Conservation (phyloP, 495 filamentous ascomycete species). For the Darksidea phi region DNA sequence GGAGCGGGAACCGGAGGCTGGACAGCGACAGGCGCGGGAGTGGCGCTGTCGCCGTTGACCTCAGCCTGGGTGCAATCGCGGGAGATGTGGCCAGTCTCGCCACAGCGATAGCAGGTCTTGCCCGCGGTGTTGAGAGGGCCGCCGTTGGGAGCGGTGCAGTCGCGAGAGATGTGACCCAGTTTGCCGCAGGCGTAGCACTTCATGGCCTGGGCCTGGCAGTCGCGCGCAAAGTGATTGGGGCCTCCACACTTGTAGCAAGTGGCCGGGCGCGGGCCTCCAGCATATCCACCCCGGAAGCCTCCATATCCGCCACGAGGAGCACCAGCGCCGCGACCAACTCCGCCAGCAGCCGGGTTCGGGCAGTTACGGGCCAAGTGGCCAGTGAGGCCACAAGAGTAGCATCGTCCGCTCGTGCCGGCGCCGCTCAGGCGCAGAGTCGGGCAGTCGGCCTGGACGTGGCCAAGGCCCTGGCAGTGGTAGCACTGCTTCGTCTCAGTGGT, state of each 20-base stretch:
- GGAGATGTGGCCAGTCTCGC: slow-evolving; percentile 92
- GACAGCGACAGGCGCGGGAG: slow-evolving; percentile 43
- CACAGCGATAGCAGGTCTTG: slow-evolving; percentile 98
- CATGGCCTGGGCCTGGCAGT: slow-evolving; percentile 99
- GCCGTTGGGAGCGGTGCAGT: slow-evolving; percentile 96
- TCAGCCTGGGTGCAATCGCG: slow-evolving; percentile 78
- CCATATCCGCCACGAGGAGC: slow-evolving; percentile 68
- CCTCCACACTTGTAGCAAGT: slow-evolving; percentile 99
- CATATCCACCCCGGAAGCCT: slow-evolving; percentile 68
- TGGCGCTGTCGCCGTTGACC: slow-evolving; percentile 48
- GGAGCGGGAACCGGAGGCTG: slow-evolving; percentile 31
- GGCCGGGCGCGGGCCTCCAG: slow-evolving; percentile 70
- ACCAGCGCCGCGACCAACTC: slow-evolving; percentile 62
- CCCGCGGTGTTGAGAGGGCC: slow-evolving; percentile 92
- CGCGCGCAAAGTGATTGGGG: slow-evolving; percentile 96
- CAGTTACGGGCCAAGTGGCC: slow-evolving; percentile 92
- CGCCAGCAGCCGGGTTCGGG: slow-evolving; percentile 63
- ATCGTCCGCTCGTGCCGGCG: slow-evolving; percentile 73
- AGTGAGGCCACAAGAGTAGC: slow-evolving; percentile 91
- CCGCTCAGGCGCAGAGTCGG: slow-evolving; percentile 92
- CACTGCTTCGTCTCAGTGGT: slow-evolving; percentile 99
- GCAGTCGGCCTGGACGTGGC: slow-evolving; percentile 98
- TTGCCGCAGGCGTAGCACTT: slow-evolving; percentile 99
- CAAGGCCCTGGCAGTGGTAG: slow-evolving; percentile 98
- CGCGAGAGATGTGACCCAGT: slow-evolving; percentile 90